Percentiles rank a stretch among this genome's conserved stretches.
Conservation (phyloP, 108 stramenopile genomes). For the Nitzschia sp. region DNA sequence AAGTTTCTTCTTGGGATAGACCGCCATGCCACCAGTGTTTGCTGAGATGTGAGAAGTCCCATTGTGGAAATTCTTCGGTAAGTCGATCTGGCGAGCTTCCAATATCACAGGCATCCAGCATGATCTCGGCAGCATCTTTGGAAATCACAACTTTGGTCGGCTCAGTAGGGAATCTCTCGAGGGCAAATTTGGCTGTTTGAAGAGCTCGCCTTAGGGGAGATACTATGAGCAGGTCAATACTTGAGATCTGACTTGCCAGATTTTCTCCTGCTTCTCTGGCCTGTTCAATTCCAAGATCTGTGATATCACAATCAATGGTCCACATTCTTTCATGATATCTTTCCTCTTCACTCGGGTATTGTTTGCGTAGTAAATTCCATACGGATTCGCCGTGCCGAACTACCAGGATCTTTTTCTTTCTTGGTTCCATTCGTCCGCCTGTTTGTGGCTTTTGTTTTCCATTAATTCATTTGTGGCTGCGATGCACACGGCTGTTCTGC, state of each 20-base stretch:
- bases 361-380: neutral
- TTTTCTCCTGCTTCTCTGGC: neutral
- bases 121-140: neutral
- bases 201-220: slow-evolving; percentile 48
- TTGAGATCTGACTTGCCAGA: neutral
- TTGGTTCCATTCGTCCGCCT: neutral
- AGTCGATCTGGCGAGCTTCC: neutral
- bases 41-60: slow-evolving; percentile 5
- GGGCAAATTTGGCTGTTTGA: slow-evolving; percentile 38
- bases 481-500: no score
- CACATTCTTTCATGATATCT: slow-evolving; percentile 13
- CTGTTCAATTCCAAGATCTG: neutral
- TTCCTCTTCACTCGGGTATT: neutral
- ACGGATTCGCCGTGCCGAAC: slow-evolving; percentile 11
- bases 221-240: slow-evolving; percentile 41
- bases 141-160: neutral
- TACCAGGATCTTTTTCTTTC: neutral
- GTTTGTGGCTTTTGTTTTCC: no score
- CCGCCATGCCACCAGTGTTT: slow-evolving; percentile 18
- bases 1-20: neutral
- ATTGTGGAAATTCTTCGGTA: slow-evolving; percentile 7
- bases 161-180: slow-evolving; percentile 9
- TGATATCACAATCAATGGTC: slow-evolving; percentile 19
- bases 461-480: no score
- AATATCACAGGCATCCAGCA: slow-evolving; percentile 16